Conservation (phyloP, 768 basidiomycete species). For the Neoboletus subvelutipes region DNA sequence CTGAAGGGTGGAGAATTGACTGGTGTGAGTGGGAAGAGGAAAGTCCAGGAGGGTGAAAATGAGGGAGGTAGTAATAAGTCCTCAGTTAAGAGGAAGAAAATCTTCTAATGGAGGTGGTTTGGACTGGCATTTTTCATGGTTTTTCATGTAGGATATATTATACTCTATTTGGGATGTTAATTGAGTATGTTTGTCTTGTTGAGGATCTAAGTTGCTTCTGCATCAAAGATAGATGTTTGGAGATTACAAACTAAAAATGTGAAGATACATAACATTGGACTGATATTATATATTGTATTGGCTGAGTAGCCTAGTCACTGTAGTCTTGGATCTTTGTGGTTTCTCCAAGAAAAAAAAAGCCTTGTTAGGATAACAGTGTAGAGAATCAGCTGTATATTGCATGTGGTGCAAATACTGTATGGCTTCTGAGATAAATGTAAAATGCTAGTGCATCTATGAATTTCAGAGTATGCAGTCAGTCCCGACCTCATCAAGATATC, state of each 20-base stretch:
- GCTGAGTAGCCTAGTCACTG: background rate
- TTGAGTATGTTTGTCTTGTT: background rate
- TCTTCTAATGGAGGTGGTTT: constrained; percentile 21
- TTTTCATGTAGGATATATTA: background rate
- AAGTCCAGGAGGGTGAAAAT: constrained; percentile 28
- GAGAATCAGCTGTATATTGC: background rate
- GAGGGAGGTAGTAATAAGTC: constrained; percentile 28
- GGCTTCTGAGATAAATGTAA: background rate
- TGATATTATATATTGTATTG: background rate
- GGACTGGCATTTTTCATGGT: background rate
- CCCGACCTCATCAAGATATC: background rate
- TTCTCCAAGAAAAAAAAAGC: background rate
- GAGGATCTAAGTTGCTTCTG: background rate
- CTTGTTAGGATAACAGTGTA: background rate
- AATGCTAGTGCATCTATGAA: background rate
- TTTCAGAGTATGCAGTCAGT: background rate
- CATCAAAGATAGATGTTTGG: background rate
- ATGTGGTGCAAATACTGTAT: background rate
- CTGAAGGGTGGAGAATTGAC: constrained; percentile 18
- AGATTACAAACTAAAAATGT: background rate
- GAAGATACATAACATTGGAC: background rate
- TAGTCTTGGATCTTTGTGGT: background rate
- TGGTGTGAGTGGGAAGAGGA: constrained; percentile 8
- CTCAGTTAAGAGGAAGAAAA: constrained; percentile 37
- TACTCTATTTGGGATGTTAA: too few relatives aligned